phyloP scores from a whole-genome alignment of 2,329 filamentous ascomycete genomes.

The Biscogniauxia marginata region DNA sequence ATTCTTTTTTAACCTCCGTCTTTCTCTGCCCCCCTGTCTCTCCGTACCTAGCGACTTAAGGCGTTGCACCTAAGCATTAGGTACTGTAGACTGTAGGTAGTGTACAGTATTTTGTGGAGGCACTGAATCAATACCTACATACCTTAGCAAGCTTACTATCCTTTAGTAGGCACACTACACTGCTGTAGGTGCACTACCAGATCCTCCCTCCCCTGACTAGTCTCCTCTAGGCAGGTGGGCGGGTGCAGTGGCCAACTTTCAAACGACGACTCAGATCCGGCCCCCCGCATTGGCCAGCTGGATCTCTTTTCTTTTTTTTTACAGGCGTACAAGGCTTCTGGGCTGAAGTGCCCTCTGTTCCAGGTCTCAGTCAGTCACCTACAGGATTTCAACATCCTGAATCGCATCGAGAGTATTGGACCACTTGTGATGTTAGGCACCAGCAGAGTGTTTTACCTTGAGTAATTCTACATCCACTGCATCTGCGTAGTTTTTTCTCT shows the following conservation, averaged over 20 bases:
- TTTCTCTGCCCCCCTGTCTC: background rate
- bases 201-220: conserved; percentile 7
- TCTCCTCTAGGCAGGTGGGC: conserved; percentile 1
- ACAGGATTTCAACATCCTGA: background rate
- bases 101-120: no score
- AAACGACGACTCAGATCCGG: conserved; percentile 9
- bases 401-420: background rate
- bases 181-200: no score
- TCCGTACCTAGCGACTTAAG: no score
- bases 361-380: background rate
- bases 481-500: background rate
- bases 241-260: background rate
- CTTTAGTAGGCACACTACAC: background rate
- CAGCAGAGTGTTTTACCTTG: background rate
- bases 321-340: background rate
- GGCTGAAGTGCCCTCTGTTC: background rate
- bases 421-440: background rate
- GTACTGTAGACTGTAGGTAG: no score
- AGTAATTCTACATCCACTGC: background rate
- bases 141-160: background rate
- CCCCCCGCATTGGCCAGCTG: background rate
- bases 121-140: background rate
- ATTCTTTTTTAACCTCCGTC: conserved; percentile 1
- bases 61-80: no score
- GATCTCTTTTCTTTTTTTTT: no score